These are phyloP conservation scores for Coelastrella sp. DNA, from an alignment of 139 green algal genomes.

Conservation along the genomic window DNA sequence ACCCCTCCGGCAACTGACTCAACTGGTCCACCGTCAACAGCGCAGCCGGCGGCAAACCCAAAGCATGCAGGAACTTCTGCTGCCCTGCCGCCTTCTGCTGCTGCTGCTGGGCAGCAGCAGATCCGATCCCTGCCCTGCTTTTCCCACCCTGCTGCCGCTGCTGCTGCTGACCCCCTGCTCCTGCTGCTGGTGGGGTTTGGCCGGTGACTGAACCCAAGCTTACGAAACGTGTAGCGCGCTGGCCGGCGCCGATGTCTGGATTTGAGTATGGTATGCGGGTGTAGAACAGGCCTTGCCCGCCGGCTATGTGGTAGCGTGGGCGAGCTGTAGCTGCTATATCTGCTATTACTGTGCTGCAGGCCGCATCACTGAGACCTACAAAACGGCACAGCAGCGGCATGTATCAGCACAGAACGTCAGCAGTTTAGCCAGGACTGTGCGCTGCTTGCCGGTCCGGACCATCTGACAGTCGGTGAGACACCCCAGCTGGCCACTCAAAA, in stretches of 20 bases:
- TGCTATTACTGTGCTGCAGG: constrained; percentile 16
- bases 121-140: constrained; percentile 12
- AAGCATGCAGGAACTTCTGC: constrained; percentile 90
- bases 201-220: constrained; percentile 73
- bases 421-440: too few relatives aligned
- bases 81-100: constrained; percentile 50
- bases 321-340: constrained; percentile 61
- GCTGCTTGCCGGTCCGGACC: too few relatives aligned
- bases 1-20: constrained; percentile 64
- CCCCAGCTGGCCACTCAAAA: too few relatives aligned
- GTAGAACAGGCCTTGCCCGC: constrained; percentile 67
- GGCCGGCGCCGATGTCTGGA: constrained; percentile 79
- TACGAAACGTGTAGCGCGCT: constrained; percentile 91
- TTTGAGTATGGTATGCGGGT: constrained; percentile 88
- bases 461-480: too few relatives aligned
- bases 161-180: constrained; percentile 36
- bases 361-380: not conserved
- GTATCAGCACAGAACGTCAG: not conserved
- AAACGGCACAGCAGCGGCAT: not conserved
- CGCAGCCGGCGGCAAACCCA: constrained; percentile 77
- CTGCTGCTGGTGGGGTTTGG: not conserved
- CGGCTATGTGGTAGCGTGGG: constrained; percentile 82
- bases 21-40: constrained; percentile 75
- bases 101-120: not conserved
- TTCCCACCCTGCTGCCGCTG: not conserved